Percentiles rank a stretch among this genome's conserved stretches.
Conservation (phyloP, 2,329 filamentous ascomycete species). For the Hymenoscyphus occultus region DNA sequence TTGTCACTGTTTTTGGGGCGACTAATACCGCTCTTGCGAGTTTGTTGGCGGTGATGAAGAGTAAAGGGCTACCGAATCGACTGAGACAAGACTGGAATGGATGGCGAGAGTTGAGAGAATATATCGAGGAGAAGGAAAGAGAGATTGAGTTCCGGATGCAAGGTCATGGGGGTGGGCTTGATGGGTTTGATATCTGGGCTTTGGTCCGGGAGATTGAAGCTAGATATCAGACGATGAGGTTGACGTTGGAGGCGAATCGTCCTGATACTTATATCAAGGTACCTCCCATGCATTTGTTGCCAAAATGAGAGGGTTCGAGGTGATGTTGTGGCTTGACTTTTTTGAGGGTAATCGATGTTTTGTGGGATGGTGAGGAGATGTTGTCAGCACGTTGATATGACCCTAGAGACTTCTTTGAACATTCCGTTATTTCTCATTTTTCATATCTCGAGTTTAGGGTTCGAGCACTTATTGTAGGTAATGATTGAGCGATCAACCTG, state of each 20-base stretch:
- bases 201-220: constrained; percentile 20
- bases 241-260: constrained; percentile 42
- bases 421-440: not conserved
- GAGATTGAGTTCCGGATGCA: constrained; percentile 40
- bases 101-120: constrained; percentile 47
- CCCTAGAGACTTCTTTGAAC: not conserved
- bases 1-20: constrained; percentile 55
- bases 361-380: not conserved
- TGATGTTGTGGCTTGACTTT: not conserved
- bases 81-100: constrained; percentile 45
- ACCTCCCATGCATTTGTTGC: constrained; percentile 2
- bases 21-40: constrained; percentile 62
- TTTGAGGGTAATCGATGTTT: not conserved
- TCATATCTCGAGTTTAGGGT: not conserved
- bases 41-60: constrained; percentile 53
- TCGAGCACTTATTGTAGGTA: not conserved
- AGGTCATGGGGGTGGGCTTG: constrained; percentile 41
- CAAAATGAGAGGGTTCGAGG: not conserved
- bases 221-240: constrained; percentile 44
- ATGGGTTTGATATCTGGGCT: constrained; percentile 31
- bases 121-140: constrained; percentile 49
- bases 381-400: not conserved
- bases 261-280: constrained; percentile 40
- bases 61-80: constrained; percentile 47
- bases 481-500: not conserved